phyloP scores from a whole-genome alignment of 1,139 yeast genomes.

The Yamadazyma pseudoaaseri region DNA sequence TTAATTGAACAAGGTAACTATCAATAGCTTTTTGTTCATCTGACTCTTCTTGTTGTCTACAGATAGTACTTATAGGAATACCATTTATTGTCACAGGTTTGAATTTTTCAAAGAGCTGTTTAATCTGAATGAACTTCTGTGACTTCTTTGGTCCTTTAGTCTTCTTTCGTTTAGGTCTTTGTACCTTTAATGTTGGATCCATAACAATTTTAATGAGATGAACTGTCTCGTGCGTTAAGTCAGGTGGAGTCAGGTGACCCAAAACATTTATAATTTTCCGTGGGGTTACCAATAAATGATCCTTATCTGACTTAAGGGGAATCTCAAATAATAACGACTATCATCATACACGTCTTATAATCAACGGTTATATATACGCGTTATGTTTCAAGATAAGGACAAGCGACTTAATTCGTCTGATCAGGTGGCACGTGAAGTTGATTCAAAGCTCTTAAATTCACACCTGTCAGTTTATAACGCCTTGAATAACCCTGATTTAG shows the following conservation, averaged over 20 bases:
- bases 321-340: too few relatives aligned
- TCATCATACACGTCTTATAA: too few relatives aligned
- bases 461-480: conserved; percentile 42
- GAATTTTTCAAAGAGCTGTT: conserved; percentile 26
- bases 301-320: too few relatives aligned
- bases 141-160: conserved; percentile 16
- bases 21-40: conserved; percentile 12
- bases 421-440: too few relatives aligned
- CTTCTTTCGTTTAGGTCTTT: conserved; percentile 5
- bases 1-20: conserved; percentile 16
- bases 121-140: conserved; percentile 21
- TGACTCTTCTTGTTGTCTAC: conserved; percentile 15
- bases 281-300: too few relatives aligned
- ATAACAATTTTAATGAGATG: too few relatives aligned
- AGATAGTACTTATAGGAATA: conserved; percentile 17
- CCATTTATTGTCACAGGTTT: conserved; percentile 38
- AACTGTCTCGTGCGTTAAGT: too few relatives aligned
- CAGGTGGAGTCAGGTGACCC: too few relatives aligned
- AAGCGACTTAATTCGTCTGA: too few relatives aligned
- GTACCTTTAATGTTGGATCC: neutral
- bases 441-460: conserved; percentile 27
- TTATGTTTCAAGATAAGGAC: too few relatives aligned
- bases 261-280: too few relatives aligned
- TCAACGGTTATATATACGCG: too few relatives aligned
- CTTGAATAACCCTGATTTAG: conserved; percentile 44